phyloP scores from a whole-genome alignment of 192 early-diverging fungal genomes.

The Umbelopsis vinacea region DNA sequence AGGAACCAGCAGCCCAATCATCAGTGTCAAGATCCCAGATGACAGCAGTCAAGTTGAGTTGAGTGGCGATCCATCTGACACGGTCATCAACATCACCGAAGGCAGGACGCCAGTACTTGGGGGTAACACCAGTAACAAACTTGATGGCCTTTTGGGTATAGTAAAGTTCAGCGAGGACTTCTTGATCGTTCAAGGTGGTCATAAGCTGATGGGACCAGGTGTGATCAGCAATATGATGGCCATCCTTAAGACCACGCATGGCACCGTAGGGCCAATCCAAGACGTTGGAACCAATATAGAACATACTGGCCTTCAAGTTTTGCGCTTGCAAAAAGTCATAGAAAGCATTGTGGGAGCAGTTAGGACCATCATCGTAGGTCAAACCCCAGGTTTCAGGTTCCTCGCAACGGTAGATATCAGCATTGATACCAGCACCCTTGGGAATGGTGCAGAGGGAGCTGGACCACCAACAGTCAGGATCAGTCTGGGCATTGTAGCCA shows the following conservation, averaged over 20 bases:
- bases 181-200: conserved; percentile 52
- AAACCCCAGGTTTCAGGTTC: conserved; percentile 55
- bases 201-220: conserved; percentile 65
- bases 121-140: conserved; percentile 45
- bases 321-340: conserved; percentile 48
- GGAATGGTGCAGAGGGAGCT: conserved; percentile 46
- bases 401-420: conserved; percentile 46
- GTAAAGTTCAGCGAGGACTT: conserved; percentile 62
- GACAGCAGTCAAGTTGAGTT: conserved; percentile 48
- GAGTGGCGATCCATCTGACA: conserved; percentile 56
- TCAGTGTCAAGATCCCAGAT: conserved; percentile 45
- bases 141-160: conserved; percentile 55
- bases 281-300: conserved; percentile 66
- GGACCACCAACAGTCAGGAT: conserved; percentile 55
- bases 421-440: conserved; percentile 29
- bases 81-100: conserved; percentile 67
- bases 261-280: conserved; percentile 50
- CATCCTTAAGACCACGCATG: conserved; percentile 51
- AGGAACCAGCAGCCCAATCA: conserved; percentile 37
- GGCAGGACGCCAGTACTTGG: conserved; percentile 45
- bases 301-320: conserved; percentile 63
- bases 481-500: conserved; percentile 23
- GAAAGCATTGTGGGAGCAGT: conserved; percentile 47
- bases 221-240: conserved; percentile 68
- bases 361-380: conserved; percentile 74